Evolutionary conservation across 257 asterid genomes (phyloP), one percentile per base, ranked within the genome.

Genomic region (Penstemon eatonii): DNA sequence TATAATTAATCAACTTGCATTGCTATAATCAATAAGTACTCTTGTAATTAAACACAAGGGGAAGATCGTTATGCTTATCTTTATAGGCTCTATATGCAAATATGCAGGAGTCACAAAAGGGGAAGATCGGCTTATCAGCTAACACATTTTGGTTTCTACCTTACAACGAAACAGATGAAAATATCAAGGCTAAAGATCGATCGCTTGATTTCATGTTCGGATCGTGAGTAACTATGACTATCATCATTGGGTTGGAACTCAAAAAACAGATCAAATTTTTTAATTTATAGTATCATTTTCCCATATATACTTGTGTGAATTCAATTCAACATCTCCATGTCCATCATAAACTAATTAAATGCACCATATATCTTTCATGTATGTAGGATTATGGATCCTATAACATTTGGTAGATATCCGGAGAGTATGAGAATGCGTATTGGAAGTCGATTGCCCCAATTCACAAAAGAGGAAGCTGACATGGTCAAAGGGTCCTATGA

Each of bases 181-280:
- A 47, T 38, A 8, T 8, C 5, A 49, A 8, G 7, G 71, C 82
- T 42, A 70, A 8, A 60, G 63, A 60, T 54, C 67, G 87, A 55
- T 78, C 76, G 11, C 66, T 84, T 15, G 87, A 77, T 59, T 84
- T 84, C 71, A 75, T 84, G 87, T 65, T 72, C 36, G 90, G 90
- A 70, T 84, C 87, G 90, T 82, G 42, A 72, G 82, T 59, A 52
- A 36, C 11, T 50, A 10, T 12, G 33, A 25, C 33, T 25, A 25
- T 25, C 33, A 25, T 25, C 33, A 25, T 25, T 25, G 33, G 33
- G 33, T 25, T 25, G 33, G 2, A 25, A 15, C 18, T 15, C 18
- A 15, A 15, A 15, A 15, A 15, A 15, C 3, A 8, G 15, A n/a
- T n/a, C n/a, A n/a, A 49, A 8, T 49, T 49, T 15, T 8, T 2